Conservation (phyloP, 768 basidiomycete genomes). For the Mycena crocata region DNA sequence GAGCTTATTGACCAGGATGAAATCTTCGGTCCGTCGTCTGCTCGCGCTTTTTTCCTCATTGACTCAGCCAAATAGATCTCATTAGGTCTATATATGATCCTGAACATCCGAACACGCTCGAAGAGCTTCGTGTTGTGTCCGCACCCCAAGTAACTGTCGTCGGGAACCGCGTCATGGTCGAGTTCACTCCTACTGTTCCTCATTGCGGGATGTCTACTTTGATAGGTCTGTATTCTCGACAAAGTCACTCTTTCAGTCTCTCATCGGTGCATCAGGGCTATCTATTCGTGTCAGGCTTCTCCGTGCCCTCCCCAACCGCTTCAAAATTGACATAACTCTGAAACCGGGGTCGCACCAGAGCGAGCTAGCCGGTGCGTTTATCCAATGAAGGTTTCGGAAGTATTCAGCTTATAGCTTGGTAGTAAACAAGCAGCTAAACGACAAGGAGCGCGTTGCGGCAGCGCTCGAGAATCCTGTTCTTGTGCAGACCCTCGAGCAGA, state of each 20-base stretch:
- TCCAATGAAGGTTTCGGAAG: not conserved
- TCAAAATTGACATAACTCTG: slow-evolving; percentile 93
- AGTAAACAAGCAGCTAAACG: slow-evolving; percentile 99
- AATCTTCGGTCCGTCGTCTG: slow-evolving; percentile 77
- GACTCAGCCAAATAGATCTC: slow-evolving; percentile 66
- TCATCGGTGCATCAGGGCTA: slow-evolving; percentile 66
- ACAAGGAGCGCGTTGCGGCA: slow-evolving; percentile 98
- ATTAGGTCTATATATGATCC: slow-evolving; percentile 94
- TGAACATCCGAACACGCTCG: slow-evolving; percentile 93
- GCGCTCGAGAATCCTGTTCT: slow-evolving; percentile 93
- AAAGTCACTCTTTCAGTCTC: slow-evolving; percentile 3
- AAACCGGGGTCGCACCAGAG: slow-evolving; percentile 97
- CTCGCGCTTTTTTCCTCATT: not conserved
- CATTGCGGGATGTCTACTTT: slow-evolving; percentile 98
- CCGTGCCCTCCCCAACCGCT: slow-evolving; percentile 89
- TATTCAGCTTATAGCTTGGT: not conserved
- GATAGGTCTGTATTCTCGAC: slow-evolving; percentile 71
- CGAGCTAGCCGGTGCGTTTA: slow-evolving; percentile 80
- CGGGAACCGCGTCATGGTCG: slow-evolving; percentile 80
- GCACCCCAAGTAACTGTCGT: slow-evolving; percentile 78
- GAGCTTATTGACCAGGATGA: slow-evolving; percentile 92
- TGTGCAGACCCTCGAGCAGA: slow-evolving; percentile 86
- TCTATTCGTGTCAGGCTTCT: slow-evolving; percentile 94
- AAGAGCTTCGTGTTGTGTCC: slow-evolving; percentile 96
- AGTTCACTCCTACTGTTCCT: slow-evolving; percentile 97